Percentiles rank a stretch among this genome's conserved stretches.
These are phyloP conservation scores for Fusarium oxysporum DNA, from an alignment of 2,329 filamentous ascomycete species.

Conservation along the genomic window DNA sequence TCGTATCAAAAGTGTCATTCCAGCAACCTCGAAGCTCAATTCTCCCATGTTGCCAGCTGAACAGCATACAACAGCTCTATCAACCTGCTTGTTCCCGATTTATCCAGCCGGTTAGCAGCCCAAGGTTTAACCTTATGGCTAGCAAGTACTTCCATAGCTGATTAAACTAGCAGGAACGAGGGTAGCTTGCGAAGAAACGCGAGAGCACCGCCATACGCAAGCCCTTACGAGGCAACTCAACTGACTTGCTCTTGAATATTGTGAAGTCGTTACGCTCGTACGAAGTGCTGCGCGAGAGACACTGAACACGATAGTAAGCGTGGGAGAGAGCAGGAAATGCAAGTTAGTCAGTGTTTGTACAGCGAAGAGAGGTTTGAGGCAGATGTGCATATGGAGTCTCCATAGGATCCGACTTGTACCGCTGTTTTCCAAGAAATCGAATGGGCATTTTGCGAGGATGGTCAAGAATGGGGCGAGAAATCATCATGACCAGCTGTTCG, in stretches of 20 bases:
- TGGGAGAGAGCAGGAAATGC: neutral
- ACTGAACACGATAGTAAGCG: neutral
- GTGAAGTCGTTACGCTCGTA: too few relatives aligned
- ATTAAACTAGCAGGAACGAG: neutral
- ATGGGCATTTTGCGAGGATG: neutral
- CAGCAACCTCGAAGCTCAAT: neutral
- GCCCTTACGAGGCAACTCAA: neutral
- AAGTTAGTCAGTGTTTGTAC: neutral
- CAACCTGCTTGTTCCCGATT: neutral
- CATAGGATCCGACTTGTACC: neutral
- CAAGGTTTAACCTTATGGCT: neutral
- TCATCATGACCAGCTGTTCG: constrained; percentile 14
- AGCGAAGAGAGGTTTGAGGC: neutral
- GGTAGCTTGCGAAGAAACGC: neutral
- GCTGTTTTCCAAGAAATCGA: neutral
- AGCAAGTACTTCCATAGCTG: neutral
- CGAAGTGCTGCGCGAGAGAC: neutral
- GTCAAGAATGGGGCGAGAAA: constrained; percentile 10
- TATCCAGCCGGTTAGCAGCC: neutral
- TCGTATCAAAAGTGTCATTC: neutral
- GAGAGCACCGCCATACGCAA: neutral
- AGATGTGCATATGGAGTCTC: neutral
- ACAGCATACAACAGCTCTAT: neutral
- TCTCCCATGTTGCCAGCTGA: neutral
- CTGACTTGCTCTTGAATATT: neutral